Evolutionary conservation across 2,329 filamentous ascomycete species (phyloP).

Genomic region (Aotearoamyces nothofagi): DNA sequence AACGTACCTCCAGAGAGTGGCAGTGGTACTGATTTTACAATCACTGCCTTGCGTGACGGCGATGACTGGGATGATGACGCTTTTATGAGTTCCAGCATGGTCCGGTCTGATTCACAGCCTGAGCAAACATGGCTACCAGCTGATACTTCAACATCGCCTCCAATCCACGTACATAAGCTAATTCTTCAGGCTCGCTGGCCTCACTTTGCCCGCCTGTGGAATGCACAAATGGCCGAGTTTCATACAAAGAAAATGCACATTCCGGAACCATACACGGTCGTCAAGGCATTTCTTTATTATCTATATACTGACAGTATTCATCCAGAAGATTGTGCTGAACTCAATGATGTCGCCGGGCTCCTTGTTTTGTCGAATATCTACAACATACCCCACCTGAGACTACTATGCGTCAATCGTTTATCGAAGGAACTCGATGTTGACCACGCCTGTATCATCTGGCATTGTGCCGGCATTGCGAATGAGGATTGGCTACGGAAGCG

Average conservation of each 20-base stretch:
- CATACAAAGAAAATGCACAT: constrained; percentile 97
- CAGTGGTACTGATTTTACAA: constrained; percentile 78
- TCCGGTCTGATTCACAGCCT: constrained; percentile 26
- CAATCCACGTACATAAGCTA: constrained; percentile 89
- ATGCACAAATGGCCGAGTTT: constrained; percentile 91
- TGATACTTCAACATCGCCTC: constrained; percentile 53
- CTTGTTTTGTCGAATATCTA: constrained; percentile 98
- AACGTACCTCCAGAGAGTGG: constrained; percentile 72
- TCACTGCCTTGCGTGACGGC: constrained; percentile 76
- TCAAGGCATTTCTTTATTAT: constrained; percentile 90
- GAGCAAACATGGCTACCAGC: constrained; percentile 39
- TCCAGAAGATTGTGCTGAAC: constrained; percentile 37
- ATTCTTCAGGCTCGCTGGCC: constrained; percentile 94
- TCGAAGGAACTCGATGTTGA: constrained; percentile 86
- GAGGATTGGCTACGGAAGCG: constrained; percentile 90
- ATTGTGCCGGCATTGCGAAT: constrained; percentile 75
- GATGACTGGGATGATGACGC: constrained; percentile 49
- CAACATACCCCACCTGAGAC: constrained; percentile 83
- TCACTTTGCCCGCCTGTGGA: constrained; percentile 85
- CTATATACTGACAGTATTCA: constrained; percentile 91
- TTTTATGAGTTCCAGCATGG: constrained; percentile 33
- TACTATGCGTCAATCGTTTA: constrained; percentile 81
- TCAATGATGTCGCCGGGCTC: constrained; percentile 82
- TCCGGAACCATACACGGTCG: constrained; percentile 85
- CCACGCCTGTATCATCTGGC: constrained; percentile 92